Evolutionary conservation across 805 yeast genomes (phyloP), one percentile per base, ranked within the genome.

Genomic region (Clavispora santaluciae): DNA sequence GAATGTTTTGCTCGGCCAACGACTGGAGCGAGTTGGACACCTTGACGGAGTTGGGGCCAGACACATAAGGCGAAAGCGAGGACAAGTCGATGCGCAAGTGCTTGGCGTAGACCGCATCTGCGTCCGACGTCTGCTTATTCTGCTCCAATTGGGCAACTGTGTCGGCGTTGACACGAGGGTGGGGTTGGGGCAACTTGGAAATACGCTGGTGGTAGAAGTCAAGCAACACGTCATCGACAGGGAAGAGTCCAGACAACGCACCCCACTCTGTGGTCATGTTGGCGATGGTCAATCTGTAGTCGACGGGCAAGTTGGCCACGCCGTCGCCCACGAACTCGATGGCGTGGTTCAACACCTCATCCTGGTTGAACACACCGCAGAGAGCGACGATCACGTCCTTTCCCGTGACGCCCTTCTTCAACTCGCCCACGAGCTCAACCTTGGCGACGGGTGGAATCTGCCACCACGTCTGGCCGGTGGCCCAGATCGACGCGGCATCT

Each of bases 391-490:
- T 93, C 38, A 93, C 93, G 66, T 93, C 99, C 64, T 93, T 93
- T 47, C 99, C 99, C 3, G 95, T 81, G 13, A 87, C 89, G 13
- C 96, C 96, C 38, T 74, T 66, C 10, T 95, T 96, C 43, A 93
- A 74, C 51, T 76, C 64, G 33, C 96, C 96, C 49, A 75, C 71
- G 41, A 93, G 75, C 61, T 87, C 95, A 8, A 93, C 98, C 55
- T 81, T 79, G 25, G 98, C 99, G 18, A 93, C 98, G 0, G 99
- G 98, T 3, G 99, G 99, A 41, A 93, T 87, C 76, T 95, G 99
- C 99, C 99, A 93, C 99, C 99, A 93, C 3, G 99, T 93, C 68
- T 89, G 95, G 30, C 98, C 98, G 0, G 99, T 93, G 10, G 99
- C 98, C 99, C 99, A 93, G 50, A 93, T 91, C 8, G 97, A 80